A percentile compares a stretch with the other conserved stretches of the same genome.
phyloP scores from a whole-genome alignment of 2,329 filamentous ascomycete species.

The Neopestalotiopsis sp. region DNA sequence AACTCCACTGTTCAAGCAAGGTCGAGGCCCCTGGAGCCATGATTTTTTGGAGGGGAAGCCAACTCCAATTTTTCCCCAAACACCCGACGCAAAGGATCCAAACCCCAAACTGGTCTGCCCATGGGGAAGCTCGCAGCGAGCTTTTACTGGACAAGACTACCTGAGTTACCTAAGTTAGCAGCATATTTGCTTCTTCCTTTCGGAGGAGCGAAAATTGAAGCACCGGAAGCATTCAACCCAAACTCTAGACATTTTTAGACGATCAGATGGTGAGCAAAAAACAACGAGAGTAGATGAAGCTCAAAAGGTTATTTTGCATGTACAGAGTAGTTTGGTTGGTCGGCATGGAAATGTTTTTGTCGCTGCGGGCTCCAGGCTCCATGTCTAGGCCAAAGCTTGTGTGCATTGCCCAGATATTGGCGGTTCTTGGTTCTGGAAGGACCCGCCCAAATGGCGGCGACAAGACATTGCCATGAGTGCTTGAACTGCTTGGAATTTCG shows the following conservation, averaged over 20 bases:
- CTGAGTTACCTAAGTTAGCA: background rate
- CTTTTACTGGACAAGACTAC: background rate
- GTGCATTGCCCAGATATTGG: background rate
- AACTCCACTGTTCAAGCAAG: constrained; percentile 1
- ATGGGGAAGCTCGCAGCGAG: constrained; percentile 7
- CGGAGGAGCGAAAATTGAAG: background rate
- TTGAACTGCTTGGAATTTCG: constrained; percentile 7
- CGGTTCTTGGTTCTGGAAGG: background rate
- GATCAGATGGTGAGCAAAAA: background rate
- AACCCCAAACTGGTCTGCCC: constrained; percentile 7
- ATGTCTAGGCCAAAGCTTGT: constrained; percentile 1
- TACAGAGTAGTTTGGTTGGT: background rate
- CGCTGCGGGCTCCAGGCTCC: background rate
- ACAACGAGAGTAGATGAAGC: background rate
- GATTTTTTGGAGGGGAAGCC: background rate
- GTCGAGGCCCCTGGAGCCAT: background rate
- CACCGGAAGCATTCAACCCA: background rate
- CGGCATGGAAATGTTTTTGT: background rate
- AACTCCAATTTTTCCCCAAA: constrained; percentile 19
- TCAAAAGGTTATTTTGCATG: background rate
- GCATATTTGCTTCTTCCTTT: background rate
- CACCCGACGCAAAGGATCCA: background rate
- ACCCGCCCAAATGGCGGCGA: background rate
- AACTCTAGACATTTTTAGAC: background rate
- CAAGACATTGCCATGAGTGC: background rate